Conservation (phyloP, 345 rosid species). For the Eucalyptus microcorys region DNA sequence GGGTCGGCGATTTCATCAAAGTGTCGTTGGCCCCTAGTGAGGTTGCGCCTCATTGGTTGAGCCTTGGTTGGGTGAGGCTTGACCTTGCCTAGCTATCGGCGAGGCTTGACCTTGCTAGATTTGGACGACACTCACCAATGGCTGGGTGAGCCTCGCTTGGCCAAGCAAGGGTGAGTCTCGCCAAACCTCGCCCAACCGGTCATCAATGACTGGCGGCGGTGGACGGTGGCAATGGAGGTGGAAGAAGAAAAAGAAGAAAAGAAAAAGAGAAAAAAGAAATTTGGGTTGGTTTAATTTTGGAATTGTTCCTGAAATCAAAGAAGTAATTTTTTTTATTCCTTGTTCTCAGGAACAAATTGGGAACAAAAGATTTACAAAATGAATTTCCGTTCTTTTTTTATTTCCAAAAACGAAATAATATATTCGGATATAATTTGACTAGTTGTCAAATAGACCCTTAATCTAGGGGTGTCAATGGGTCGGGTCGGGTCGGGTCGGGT, state of each 20-base stretch:
- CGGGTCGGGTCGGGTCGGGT: too few relatives aligned
- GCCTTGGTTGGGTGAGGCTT: too few relatives aligned
- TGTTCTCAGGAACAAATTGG: accelerated
- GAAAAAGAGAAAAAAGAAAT: too few relatives aligned
- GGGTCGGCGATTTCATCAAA: accelerated
- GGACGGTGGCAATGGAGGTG: accelerated
- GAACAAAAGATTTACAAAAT: too few relatives aligned
- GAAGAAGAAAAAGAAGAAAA: too few relatives aligned
- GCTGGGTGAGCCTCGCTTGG: accelerated
- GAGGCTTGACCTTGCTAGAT: too few relatives aligned
- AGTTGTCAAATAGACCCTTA: too few relatives aligned
- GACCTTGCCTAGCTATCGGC: accelerated
- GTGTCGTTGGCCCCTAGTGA: accelerated
- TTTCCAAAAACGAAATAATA: accelerated
- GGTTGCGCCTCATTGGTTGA: accelerated
- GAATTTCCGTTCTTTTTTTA: too few relatives aligned
- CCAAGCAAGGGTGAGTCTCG: accelerated
- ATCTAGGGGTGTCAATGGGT: too few relatives aligned
- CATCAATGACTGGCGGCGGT: accelerated
- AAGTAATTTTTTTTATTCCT: too few relatives aligned
- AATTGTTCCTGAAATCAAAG: too few relatives aligned
- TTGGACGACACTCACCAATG: accelerated
- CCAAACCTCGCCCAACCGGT: accelerated
- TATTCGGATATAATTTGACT: accelerated
- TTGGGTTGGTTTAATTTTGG: too few relatives aligned